Evolutionary conservation across 805 yeast genomes (phyloP).

Genomic region (Scheffersomyces coipomensis): DNA sequence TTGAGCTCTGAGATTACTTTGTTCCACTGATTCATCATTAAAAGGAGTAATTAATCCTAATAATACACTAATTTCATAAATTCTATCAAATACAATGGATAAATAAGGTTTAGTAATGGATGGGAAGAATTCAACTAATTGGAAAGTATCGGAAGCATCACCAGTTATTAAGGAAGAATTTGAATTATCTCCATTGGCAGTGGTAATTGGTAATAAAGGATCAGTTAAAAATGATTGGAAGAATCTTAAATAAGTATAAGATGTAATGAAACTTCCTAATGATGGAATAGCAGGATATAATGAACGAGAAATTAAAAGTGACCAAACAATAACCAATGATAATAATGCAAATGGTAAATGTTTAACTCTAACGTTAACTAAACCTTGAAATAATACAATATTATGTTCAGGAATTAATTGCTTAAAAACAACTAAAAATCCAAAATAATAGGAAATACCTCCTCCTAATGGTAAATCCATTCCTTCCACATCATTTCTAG

Average conservation of each 20-base stretch:
- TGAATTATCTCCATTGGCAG: conserved; percentile 24
- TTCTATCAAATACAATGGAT: conserved; percentile 45
- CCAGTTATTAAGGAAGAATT: conserved; percentile 50
- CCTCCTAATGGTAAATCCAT: conserved; percentile 50
- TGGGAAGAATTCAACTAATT: conserved; percentile 83
- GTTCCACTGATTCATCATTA: conserved; percentile 66
- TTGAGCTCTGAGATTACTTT: conserved; percentile 69
- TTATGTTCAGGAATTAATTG: conserved; percentile 60
- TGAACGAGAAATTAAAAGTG: conserved; percentile 27
- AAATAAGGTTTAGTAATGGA: conserved; percentile 51
- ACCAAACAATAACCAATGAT: conserved; percentile 32
- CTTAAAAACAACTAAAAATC: conserved; percentile 56
- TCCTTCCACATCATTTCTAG: conserved; percentile 30
- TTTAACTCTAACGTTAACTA: conserved; percentile 52
- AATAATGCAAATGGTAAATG: conserved; percentile 55
- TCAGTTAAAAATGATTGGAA: conserved; percentile 59
- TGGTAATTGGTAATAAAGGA: conserved; percentile 50
- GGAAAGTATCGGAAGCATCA: conserved; percentile 89
- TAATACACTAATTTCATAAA: conserved; percentile 34
- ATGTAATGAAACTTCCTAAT: conserved; percentile 55
- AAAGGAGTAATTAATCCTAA: conserved; percentile 59
- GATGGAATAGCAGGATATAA: conserved; percentile 57
- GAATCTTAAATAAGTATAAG: conserved; percentile 81
- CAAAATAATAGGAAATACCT: conserved; percentile 51
- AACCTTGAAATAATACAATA: conserved; percentile 45